Percentiles rank a stretch among this genome's conserved stretches.
Evolutionary conservation across 1,139 yeast species (phyloP).

Genomic region (Sporopachydermia cereana): DNA sequence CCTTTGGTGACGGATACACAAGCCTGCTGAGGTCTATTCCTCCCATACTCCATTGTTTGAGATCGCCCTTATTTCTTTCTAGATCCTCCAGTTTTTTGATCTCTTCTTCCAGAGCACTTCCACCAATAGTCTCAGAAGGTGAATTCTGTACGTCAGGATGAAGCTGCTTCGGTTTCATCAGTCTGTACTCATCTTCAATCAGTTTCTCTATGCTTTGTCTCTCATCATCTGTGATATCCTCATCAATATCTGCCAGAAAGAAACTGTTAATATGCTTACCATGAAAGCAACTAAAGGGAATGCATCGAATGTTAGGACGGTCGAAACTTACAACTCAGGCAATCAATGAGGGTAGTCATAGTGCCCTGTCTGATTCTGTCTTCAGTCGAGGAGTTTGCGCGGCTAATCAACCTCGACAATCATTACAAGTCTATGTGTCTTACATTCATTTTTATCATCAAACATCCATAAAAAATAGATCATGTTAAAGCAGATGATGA

Average conservation of each 20-base stretch:
- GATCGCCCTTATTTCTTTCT: neutral
- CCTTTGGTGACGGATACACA: neutral
- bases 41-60: neutral
- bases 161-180: neutral
- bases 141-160: neutral
- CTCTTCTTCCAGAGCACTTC: neutral
- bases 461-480: too few relatives aligned
- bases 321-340: constrained; percentile 1
- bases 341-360: neutral
- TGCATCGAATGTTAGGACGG: neutral
- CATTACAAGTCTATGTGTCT: too few relatives aligned
- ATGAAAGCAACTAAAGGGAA: neutral
- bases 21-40: neutral
- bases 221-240: neutral
- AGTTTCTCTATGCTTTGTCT: neutral
- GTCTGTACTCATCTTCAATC: neutral
- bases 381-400: too few relatives aligned
- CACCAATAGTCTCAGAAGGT: too few relatives aligned
- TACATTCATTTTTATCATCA: too few relatives aligned
- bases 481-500: too few relatives aligned
- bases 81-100: neutral
- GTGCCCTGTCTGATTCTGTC: too few relatives aligned
- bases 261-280: neutral
- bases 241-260: constrained; percentile 1
- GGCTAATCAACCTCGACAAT: too few relatives aligned